A percentile compares a stretch with the other conserved stretches of the same genome.
Conservation (phyloP, 2,329 filamentous ascomycete genomes). For the Ceratocystis cacaofunesta region DNA sequence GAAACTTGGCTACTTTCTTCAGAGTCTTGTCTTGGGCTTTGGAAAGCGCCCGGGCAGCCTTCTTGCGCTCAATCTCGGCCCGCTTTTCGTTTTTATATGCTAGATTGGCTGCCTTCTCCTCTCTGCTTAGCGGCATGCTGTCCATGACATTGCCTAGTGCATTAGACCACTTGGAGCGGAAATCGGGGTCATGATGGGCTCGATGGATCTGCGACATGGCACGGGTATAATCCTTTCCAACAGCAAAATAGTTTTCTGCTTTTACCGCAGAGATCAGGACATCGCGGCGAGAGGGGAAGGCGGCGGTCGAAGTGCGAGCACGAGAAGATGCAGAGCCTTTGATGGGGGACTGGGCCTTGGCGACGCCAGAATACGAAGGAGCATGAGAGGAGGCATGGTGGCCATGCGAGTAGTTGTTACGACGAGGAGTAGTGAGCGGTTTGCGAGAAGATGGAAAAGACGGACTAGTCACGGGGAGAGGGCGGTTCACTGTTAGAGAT, state of each 20-base stretch:
- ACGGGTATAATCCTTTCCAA: not conserved
- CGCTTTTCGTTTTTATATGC: not conserved
- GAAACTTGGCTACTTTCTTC: not conserved
- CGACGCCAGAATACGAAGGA: not conserved
- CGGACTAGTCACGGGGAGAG: not conserved
- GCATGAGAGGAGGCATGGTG: not conserved
- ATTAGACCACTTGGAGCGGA: not conserved
- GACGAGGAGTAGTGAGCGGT: not conserved
- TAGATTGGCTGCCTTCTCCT: not conserved
- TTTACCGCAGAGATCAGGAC: not conserved
- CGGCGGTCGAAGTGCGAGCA: not conserved
- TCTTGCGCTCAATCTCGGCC: not conserved
- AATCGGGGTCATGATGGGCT: not conserved
- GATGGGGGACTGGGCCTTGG: not conserved
- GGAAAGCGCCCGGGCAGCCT: not conserved
- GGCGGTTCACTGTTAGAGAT: not conserved
- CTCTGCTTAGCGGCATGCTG: not conserved
- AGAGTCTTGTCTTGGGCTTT: not conserved
- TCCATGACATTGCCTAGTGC: conserved; percentile 3
- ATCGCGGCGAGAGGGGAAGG: not conserved
- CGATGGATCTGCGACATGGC: not conserved
- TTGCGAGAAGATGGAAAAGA: not conserved
- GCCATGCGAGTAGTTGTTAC: not conserved
- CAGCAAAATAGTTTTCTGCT: not conserved
- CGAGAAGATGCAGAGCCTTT: not conserved